These are phyloP conservation scores for Phyllosticta ampelicida DNA, from an alignment of 2,329 filamentous ascomycete species.

Conservation along the genomic window DNA sequence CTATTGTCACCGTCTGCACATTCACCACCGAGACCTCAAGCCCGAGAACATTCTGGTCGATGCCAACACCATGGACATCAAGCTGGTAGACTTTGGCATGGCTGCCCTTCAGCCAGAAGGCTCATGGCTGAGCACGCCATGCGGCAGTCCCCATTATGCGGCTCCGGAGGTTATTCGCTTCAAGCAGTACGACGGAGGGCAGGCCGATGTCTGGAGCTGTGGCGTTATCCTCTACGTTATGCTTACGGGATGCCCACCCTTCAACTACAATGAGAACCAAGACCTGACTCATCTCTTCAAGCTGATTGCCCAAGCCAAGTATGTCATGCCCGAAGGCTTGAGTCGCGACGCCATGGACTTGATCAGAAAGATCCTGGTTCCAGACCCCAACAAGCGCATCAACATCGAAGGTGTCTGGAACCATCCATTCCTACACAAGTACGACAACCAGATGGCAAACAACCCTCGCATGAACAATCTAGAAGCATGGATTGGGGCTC, in stretches of 20 bases:
- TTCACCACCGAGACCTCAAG: constrained; percentile 93
- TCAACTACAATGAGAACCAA: constrained; percentile 42
- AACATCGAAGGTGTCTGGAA: constrained; percentile 72
- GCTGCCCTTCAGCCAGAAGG: constrained; percentile 77
- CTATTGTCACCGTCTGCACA: constrained; percentile 89
- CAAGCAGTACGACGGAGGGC: constrained; percentile 68
- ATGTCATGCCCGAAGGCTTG: constrained; percentile 39
- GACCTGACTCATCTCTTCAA: constrained; percentile 55
- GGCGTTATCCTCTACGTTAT: constrained; percentile 71
- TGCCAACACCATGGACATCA: constrained; percentile 58
- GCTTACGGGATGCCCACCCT: constrained; percentile 73
- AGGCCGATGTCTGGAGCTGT: constrained; percentile 87
- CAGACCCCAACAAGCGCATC: constrained; percentile 69
- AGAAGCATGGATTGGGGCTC: constrained; percentile 49
- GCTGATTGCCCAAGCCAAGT: constrained; percentile 40
- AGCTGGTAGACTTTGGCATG: constrained; percentile 97
- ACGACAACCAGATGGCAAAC: constrained; percentile 25
- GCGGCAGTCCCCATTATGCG: constrained; percentile 93
- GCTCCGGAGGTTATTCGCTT: constrained; percentile 82
- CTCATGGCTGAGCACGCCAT: constrained; percentile 75
- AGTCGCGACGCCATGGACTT: constrained; percentile 64
- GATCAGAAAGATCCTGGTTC: constrained; percentile 66
- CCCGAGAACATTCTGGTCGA: constrained; percentile 93
- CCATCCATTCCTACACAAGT: constrained; percentile 78
- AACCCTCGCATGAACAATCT: neutral